A percentile compares a stretch with the other conserved stretches of the same genome.
Evolutionary conservation across 106 monocot genomes (phyloP).

Genomic region (Dendrobium huoshanense): DNA sequence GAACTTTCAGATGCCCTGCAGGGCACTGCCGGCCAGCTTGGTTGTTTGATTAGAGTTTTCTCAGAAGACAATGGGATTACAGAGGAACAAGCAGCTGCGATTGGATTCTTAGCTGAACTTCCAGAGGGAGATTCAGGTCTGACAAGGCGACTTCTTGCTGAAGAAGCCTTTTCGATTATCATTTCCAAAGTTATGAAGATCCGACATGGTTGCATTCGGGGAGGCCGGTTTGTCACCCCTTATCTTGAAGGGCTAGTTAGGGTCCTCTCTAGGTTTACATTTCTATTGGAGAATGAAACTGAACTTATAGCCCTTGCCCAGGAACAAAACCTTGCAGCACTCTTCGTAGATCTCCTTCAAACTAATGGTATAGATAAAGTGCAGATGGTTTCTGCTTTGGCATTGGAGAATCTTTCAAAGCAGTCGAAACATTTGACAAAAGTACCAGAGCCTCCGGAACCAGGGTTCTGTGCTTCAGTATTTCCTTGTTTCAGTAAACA

Average conservation of each 20-base stretch:
- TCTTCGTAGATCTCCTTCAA: conserved; percentile 73
- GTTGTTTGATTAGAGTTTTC: conserved; percentile 52
- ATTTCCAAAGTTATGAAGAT: conserved; percentile 47
- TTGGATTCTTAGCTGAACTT: conserved; percentile 70
- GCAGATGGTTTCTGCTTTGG: conserved; percentile 57
- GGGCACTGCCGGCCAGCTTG: conserved; percentile 48
- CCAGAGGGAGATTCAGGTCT: conserved; percentile 62
- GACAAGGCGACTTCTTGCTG: conserved; percentile 53
- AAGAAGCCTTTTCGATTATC: conserved; percentile 59
- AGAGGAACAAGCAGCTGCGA: conserved; percentile 88
- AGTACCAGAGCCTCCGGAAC: conserved; percentile 27
- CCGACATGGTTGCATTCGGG: conserved; percentile 46
- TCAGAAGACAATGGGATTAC: conserved; percentile 57
- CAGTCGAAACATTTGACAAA: conserved; percentile 52
- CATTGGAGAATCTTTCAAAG: conserved; percentile 79
- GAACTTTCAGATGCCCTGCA: conserved; percentile 66
- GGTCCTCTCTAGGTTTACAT: conserved; percentile 69
- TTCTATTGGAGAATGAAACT: conserved; percentile 42
- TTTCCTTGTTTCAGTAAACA: conserved; percentile 42
- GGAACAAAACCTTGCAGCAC: conserved; percentile 49
- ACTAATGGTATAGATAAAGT: conserved; percentile 71
- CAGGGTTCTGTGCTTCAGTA: conserved; percentile 27
- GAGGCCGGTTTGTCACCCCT: conserved; percentile 47
- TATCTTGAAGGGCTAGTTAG: conserved; percentile 71
- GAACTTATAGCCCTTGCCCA: conserved; percentile 33